phyloP scores from a whole-genome alignment of 2,329 filamentous ascomycete genomes.

The Curvularia sp. region DNA sequence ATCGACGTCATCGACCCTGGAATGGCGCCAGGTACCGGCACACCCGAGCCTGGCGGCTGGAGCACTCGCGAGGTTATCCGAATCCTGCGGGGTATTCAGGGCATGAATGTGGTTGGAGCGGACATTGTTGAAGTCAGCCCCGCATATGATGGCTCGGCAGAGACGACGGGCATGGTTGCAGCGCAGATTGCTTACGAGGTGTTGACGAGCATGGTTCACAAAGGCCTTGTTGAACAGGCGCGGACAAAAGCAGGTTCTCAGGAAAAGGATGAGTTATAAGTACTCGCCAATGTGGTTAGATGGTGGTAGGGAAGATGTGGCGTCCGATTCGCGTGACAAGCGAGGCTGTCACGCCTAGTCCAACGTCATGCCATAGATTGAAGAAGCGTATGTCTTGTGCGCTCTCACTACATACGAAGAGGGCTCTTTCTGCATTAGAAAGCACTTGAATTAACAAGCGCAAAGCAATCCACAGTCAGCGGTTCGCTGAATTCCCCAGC shows the following conservation, averaged over 20 bases:
- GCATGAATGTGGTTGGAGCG: slow-evolving; percentile 83
- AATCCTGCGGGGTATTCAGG: slow-evolving; percentile 81
- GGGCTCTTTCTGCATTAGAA: too few species aligned
- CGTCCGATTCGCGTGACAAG: background rate
- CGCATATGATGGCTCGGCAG: slow-evolving; percentile 79
- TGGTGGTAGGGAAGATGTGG: background rate
- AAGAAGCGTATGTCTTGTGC: background rate
- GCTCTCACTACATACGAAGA: background rate
- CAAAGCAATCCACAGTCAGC: background rate
- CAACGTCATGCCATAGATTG: background rate
- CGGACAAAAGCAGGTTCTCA: slow-evolving; percentile 28
- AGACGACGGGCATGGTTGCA: slow-evolving; percentile 81
- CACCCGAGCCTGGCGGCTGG: slow-evolving; percentile 90
- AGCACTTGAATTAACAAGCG: background rate
- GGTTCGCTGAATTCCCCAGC: too few species aligned
- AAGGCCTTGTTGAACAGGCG: slow-evolving; percentile 54
- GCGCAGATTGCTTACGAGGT: slow-evolving; percentile 87
- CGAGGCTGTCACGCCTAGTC: background rate
- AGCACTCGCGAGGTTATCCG: slow-evolving; percentile 86
- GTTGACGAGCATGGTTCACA: slow-evolving; percentile 76
- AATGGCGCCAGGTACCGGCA: slow-evolving; percentile 79
- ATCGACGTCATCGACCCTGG: slow-evolving; percentile 83
- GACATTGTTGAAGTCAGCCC: slow-evolving; percentile 91
- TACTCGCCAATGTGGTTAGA: too few species aligned
- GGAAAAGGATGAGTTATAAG: slow-evolving; percentile 39